Conservation (phyloP, 1,284 basidiomycete species). For the Pseudozyma thailandica region DNA sequence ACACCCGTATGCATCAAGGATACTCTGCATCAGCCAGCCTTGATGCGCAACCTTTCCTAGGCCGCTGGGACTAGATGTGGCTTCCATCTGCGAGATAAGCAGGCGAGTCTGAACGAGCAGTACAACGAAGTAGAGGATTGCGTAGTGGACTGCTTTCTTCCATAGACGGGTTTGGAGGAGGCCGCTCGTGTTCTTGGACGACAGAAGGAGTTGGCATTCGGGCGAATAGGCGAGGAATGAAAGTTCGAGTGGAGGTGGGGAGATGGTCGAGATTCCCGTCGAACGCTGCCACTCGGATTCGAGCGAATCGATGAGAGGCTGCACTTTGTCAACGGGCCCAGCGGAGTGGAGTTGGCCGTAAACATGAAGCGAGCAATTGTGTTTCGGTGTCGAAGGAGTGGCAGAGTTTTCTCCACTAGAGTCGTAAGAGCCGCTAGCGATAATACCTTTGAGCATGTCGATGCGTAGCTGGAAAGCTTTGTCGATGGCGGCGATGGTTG, state of each 20-base stretch:
- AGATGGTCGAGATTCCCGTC: slow-evolving; percentile 53
- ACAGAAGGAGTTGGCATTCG: slow-evolving; percentile 63
- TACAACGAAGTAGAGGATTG: slow-evolving; percentile 52
- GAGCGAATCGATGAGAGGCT: slow-evolving; percentile 51
- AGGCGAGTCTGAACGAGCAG: slow-evolving; percentile 55
- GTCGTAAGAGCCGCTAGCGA: slow-evolving; percentile 43
- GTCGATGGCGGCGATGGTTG: slow-evolving; percentile 57
- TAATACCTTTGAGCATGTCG: slow-evolving; percentile 36
- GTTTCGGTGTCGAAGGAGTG: neutral
- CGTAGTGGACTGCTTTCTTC: slow-evolving; percentile 57
- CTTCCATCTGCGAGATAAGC: slow-evolving; percentile 67
- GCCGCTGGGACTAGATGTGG: slow-evolving; percentile 54
- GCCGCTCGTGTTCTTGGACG: slow-evolving; percentile 13
- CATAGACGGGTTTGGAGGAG: slow-evolving; percentile 55
- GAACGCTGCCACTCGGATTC: slow-evolving; percentile 58
- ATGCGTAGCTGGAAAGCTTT: slow-evolving; percentile 58
- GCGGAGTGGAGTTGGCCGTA: slow-evolving; percentile 62
- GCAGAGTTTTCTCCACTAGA: neutral
- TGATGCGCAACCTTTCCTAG: slow-evolving; percentile 56
- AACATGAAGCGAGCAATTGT: slow-evolving; percentile 65
- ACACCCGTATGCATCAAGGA: slow-evolving; percentile 60
- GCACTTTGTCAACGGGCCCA: slow-evolving; percentile 22
- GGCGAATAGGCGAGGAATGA: slow-evolving; percentile 58
- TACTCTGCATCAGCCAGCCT: slow-evolving; percentile 57
- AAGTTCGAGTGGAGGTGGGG: slow-evolving; percentile 45